Conservation (phyloP, 495 filamentous ascomycete genomes). For the Hyaloscypha hepaticicola region DNA sequence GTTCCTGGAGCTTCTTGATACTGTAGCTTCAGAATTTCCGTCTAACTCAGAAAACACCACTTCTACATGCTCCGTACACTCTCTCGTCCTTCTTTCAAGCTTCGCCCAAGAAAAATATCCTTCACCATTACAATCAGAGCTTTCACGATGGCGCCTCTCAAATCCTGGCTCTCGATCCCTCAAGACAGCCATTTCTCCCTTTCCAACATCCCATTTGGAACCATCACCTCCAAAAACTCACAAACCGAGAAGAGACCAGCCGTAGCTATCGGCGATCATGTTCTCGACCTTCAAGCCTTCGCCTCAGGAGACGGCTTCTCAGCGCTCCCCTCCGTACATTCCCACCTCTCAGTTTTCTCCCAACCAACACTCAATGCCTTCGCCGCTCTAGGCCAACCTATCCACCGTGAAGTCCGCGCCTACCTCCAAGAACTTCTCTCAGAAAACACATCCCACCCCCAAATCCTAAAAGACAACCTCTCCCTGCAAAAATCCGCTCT, state of each 20-base stretch:
- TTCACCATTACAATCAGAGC: neutral
- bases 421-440: slow-evolving; percentile 71
- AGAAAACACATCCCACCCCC: slow-evolving; percentile 50
- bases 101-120: neutral
- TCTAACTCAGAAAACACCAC: neutral
- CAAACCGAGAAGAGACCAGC: slow-evolving; percentile 57
- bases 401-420: slow-evolving; percentile 70
- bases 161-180: slow-evolving; percentile 65
- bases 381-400: slow-evolving; percentile 68
- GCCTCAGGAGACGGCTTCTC: slow-evolving; percentile 56
- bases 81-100: neutral
- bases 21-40: slow-evolving; percentile 8
- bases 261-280: slow-evolving; percentile 75
- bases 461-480: slow-evolving; percentile 58
- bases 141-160: slow-evolving; percentile 48
- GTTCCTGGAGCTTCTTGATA: slow-evolving; percentile 1
- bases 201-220: slow-evolving; percentile 90
- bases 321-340: slow-evolving; percentile 55
- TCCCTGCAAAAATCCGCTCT: slow-evolving; percentile 50
- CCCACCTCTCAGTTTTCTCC: slow-evolving; percentile 60
- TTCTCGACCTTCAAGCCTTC: slow-evolving; percentile 73
- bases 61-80: neutral
- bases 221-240: slow-evolving; percentile 61
- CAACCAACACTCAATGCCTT: slow-evolving; percentile 79
- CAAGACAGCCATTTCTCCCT: slow-evolving; percentile 74